Conservation (phyloP, 1,139 yeast genomes). For the Protomyces lactucae-debilis region DNA sequence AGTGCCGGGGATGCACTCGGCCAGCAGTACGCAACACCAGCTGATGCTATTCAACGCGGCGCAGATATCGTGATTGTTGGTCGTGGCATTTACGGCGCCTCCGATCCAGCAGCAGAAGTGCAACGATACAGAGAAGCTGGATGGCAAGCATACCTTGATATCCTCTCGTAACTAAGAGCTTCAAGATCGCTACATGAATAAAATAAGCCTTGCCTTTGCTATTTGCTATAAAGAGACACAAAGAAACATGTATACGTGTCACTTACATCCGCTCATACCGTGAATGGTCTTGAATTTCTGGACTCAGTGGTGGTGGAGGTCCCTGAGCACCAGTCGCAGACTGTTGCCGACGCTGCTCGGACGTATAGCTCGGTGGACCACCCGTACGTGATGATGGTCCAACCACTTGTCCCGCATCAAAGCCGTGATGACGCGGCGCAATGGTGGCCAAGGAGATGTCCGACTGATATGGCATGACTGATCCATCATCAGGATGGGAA, state of each 20-base stretch:
- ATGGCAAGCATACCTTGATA: constrained; percentile 31
- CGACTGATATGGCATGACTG: constrained; percentile 5
- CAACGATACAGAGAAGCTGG: constrained; percentile 61
- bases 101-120: constrained; percentile 85
- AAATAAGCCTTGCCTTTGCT: neutral
- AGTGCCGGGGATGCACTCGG: constrained; percentile 88
- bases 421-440: constrained; percentile 3
- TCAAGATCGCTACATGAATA: neutral
- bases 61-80: constrained; percentile 95
- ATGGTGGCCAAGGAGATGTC: constrained; percentile 17
- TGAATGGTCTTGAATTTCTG: neutral
- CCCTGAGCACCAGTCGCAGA: neutral
- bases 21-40: constrained; percentile 92
- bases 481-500: neutral
- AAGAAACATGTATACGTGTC: no score
- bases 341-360: neutral
- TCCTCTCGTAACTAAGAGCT: neutral
- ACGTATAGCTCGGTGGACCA: constrained; percentile 10
- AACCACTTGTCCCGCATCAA: neutral
- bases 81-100: constrained; percentile 92
- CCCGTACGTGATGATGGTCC: constrained; percentile 10
- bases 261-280: constrained; percentile 20
- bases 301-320: neutral
- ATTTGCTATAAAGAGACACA: no score
- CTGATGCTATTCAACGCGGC: constrained; percentile 74